Evolutionary conservation across 129 eudicot species (phyloP).

Genomic region (Ambrosia artemisiifolia): DNA sequence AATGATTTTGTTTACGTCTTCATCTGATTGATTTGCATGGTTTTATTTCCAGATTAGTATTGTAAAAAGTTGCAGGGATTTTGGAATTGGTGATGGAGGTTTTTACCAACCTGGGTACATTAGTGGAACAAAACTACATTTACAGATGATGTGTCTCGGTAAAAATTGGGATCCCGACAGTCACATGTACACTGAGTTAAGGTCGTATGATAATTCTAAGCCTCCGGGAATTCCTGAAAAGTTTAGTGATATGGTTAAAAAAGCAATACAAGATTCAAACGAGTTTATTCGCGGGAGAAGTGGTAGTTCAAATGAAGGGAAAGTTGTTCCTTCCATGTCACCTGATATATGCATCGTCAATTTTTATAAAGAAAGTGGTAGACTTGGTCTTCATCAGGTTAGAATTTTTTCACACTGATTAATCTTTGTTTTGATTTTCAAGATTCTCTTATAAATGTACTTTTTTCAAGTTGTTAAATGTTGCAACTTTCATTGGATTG

Average conservation of each 20-base stretch:
- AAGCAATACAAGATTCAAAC: constrained; percentile 50
- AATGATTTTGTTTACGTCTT: too few species aligned
- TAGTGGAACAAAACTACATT: constrained; percentile 50
- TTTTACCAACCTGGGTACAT: constrained; percentile 71
- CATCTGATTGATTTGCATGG: not conserved
- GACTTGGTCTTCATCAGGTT: constrained; percentile 94
- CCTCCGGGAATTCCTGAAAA: constrained; percentile 63
- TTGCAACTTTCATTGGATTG: too few species aligned
- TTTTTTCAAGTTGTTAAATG: not conserved
- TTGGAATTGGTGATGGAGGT: constrained; percentile 68
- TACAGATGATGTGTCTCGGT: constrained; percentile 90
- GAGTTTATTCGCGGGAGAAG: constrained; percentile 18
- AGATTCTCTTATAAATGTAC: not conserved
- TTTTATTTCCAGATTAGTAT: constrained; percentile 43
- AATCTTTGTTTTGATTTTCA: not conserved
- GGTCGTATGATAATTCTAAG: constrained; percentile 57
- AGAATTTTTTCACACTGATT: not conserved
- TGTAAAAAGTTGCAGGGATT: constrained; percentile 48
- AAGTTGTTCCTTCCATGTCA: constrained; percentile 47
- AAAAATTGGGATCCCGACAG: constrained; percentile 82
- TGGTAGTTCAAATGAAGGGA: constrained; percentile 19
- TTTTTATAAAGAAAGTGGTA: constrained; percentile 55
- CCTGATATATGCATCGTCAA: constrained; percentile 80
- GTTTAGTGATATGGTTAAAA: constrained; percentile 50
- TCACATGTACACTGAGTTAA: constrained; percentile 31